These are phyloP conservation scores for Stagonosporopsis chrysanthemi DNA, from an alignment of 2,329 filamentous ascomycete species.

Conservation along the genomic window DNA sequence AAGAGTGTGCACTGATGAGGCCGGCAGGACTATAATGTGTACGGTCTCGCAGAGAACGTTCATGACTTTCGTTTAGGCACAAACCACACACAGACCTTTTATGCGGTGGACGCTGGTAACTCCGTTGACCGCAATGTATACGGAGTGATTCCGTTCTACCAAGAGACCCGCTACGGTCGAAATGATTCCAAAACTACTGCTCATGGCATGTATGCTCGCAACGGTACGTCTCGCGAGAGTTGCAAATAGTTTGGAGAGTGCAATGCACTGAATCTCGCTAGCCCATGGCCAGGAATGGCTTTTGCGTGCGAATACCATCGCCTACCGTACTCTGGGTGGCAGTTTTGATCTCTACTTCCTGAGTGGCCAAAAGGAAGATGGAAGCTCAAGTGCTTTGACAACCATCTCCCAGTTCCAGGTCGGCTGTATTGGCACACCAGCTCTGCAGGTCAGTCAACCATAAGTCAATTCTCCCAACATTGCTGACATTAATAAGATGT, in stretches of 20 bases:
- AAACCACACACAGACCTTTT: conserved; percentile 72
- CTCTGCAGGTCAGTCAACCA: conserved; percentile 70
- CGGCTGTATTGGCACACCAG: conserved; percentile 71
- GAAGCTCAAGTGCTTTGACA: conserved; percentile 62
- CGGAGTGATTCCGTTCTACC: conserved; percentile 24
- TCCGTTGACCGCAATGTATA: conserved; percentile 22
- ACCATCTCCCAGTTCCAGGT: conserved; percentile 64
- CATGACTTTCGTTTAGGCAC: conserved; percentile 70
- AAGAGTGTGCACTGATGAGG: conserved; percentile 48
- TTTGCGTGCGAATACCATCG: conserved; percentile 67
- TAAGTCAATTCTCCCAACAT: neutral
- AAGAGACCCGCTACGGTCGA: conserved; percentile 22
- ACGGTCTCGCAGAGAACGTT: conserved; percentile 77
- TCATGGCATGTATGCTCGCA: conserved; percentile 28
- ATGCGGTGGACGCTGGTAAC: conserved; percentile 65
- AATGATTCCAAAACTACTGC: conserved; percentile 9
- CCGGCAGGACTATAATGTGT: conserved; percentile 69
- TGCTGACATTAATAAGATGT: conserved; percentile 1
- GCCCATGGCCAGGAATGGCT: conserved; percentile 78
- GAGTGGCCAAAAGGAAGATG: conserved; percentile 70
- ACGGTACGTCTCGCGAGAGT: conserved; percentile 7
- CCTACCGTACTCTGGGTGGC: conserved; percentile 75
- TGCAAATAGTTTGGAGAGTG: neutral
- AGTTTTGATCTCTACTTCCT: conserved; percentile 80
- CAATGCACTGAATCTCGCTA: neutral